These are phyloP conservation scores for Mycosphaerella sp. DNA, from an alignment of 2,329 filamentous ascomycete species.

Conservation along the genomic window DNA sequence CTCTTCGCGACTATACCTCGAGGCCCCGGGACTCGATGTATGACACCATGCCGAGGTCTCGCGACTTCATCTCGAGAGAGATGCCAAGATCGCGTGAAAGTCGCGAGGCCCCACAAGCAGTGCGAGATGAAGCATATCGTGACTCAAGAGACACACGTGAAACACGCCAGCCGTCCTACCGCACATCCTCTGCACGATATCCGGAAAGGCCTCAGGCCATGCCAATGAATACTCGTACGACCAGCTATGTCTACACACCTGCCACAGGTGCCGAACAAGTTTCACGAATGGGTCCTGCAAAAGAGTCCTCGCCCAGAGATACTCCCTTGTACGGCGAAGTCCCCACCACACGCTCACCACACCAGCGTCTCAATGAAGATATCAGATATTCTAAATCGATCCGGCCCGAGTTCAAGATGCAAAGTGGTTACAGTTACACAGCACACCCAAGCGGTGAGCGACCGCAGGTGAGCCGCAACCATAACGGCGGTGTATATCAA, in stretches of 20 bases:
- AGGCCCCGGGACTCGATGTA: conserved; percentile 3
- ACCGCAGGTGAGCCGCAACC: conserved; percentile 17
- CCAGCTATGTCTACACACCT: conserved; percentile 27
- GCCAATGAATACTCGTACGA: conserved; percentile 23
- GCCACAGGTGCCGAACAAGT: conserved; percentile 21
- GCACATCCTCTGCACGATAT: conserved; percentile 26
- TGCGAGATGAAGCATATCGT: neutral
- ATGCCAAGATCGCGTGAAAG: conserved; percentile 1
- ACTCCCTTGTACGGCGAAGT: conserved; percentile 24
- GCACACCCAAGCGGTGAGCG: conserved; percentile 16
- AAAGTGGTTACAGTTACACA: conserved; percentile 20
- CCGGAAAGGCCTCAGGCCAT: conserved; percentile 17
- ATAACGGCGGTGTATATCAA: conserved; percentile 11
- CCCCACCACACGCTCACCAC: conserved; percentile 21
- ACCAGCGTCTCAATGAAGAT: conserved; percentile 28
- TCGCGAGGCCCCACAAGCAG: neutral
- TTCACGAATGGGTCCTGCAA: conserved; percentile 9
- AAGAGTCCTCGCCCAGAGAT: conserved; percentile 15
- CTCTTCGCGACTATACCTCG: conserved; percentile 7
- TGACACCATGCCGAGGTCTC: conserved; percentile 1
- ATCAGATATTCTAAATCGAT: conserved; percentile 30
- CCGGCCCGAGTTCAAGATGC: conserved; percentile 36
- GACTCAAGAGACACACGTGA: conserved; percentile 5
- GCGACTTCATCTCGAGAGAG: neutral
- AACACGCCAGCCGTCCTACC: conserved; percentile 11